phyloP scores from a whole-genome alignment of 116 monocot genomes.

The Zostera marina region DNA sequence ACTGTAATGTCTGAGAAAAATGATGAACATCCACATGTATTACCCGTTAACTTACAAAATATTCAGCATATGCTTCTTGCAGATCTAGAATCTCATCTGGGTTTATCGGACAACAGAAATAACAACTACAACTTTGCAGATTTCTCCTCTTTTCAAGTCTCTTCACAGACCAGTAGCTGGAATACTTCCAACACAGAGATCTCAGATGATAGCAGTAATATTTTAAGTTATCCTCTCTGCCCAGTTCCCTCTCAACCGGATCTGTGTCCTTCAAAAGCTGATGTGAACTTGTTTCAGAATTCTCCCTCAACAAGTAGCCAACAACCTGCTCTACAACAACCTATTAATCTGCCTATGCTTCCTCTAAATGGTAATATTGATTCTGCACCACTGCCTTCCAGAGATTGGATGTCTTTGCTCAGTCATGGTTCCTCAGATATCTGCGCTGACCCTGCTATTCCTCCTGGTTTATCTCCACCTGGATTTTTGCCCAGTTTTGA shows the following conservation, averaged over 20 bases:
- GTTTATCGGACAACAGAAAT: background rate
- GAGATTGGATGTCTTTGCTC: constrained; percentile 6
- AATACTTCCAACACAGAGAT: background rate
- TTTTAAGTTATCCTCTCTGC: background rate
- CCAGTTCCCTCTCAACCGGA: background rate
- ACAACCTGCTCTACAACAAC: background rate
- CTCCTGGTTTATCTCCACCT: background rate
- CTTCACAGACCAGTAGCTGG: background rate
- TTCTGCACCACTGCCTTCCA: background rate
- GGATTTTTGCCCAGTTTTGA: constrained; percentile 2
- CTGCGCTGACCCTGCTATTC: background rate
- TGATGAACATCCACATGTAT: background rate
- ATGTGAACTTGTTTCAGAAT: background rate
- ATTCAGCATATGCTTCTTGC: constrained; percentile 9
- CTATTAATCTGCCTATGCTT: background rate
- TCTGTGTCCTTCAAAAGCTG: background rate
- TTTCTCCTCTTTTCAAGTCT: background rate
- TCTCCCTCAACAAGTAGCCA: background rate
- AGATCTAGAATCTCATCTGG: constrained; percentile 7
- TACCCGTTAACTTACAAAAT: background rate
- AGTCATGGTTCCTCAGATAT: background rate
- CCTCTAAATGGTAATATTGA: background rate
- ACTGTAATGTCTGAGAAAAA: background rate
- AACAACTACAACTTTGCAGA: background rate
- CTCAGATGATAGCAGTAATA: background rate